phyloP scores from a whole-genome alignment of 768 basidiomycete species.

The Asterophora lycoperdoides region DNA sequence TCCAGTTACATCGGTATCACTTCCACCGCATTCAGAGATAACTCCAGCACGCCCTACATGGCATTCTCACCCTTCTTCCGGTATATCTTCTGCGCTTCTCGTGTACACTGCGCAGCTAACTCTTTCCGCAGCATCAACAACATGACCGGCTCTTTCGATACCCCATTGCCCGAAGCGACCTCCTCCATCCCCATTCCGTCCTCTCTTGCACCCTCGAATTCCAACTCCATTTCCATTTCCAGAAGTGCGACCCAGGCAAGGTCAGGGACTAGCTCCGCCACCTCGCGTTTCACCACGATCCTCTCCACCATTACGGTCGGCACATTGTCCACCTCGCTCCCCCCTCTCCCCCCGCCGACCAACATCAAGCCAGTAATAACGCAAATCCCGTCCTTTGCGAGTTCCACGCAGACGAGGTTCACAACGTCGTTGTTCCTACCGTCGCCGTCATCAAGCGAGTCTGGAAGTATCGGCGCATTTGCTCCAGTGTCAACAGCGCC shows the following conservation, averaged over 20 bases:
- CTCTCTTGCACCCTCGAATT: slow-evolving; percentile 30
- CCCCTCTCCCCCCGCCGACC: slow-evolving; percentile 12
- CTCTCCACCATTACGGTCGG: slow-evolving; percentile 41
- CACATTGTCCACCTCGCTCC: slow-evolving; percentile 23
- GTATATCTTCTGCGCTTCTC: slow-evolving; percentile 26
- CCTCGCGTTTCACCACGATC: slow-evolving; percentile 24
- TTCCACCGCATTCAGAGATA: slow-evolving; percentile 30
- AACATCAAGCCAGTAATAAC: neutral
- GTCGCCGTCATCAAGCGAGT: slow-evolving; percentile 10
- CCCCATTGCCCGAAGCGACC: slow-evolving; percentile 47
- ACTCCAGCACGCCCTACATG: slow-evolving; percentile 27
- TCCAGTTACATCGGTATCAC: slow-evolving; percentile 63
- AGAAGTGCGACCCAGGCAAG: too few species aligned
- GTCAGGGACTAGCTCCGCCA: slow-evolving; percentile 22
- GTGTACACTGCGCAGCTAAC: neutral
- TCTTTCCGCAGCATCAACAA: slow-evolving; percentile 40
- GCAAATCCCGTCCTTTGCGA: neutral
- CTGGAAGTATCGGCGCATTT: slow-evolving; percentile 5
- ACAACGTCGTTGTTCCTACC: slow-evolving; percentile 14
- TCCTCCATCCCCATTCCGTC: slow-evolving; percentile 37
- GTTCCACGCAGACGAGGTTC: slow-evolving; percentile 16
- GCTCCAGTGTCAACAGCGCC: slow-evolving; percentile 3
- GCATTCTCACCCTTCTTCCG: slow-evolving; percentile 54
- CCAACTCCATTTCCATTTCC: slow-evolving; percentile 10
- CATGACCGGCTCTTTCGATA: slow-evolving; percentile 57